Base-by-base conservation (phyloP, 352 stramenopile genomes). In the Globisporangium radiosum region DNA sequence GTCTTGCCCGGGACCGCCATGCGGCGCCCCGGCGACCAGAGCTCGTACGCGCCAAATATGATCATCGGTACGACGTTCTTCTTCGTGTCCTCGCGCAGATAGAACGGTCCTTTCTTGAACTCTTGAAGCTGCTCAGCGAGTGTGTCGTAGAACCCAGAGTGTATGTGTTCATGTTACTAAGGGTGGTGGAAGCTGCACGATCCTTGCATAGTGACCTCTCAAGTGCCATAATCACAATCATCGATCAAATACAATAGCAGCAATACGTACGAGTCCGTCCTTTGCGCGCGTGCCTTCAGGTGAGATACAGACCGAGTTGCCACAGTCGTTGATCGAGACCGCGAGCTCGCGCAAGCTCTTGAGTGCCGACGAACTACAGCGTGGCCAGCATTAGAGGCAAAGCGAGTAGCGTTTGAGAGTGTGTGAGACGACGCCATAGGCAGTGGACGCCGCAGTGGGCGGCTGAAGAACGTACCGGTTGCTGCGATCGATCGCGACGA, bases 51-150 rank as follows among this genome's bases (percentile, higher is more conserved):
- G 62, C 85, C 85, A 62, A 87, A 90, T 5, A 94, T 75, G 17
- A 94, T 71, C 5, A 78, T 76, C 8, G 85, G 85, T 25, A 91
- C 65, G 3, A 94, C 78, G 53, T 88, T 86, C 75, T 90, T 91
- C 58, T 88, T 87, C 44, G 79, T 91, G 58, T 92, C 82, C 25
- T 91, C 81, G 36, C 80, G 78, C 56, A 94, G 59, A 60, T 94
- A 92, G 64, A 94, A 94, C 36, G 85, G 85, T 1, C 85, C 85
- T 58, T 94, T 94, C 69, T 94, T 94, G 65, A 94, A 94, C 49
- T 91, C 81, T 73, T 91, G 80, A 37, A 94, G 68, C 79, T 90
- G 56, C n/a, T 33, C 25, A 33, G 25, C 25, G 25, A 33, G 25
- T 33, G 25, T 33, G 25, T 33, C 25, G 25, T 33, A 33, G 25